A percentile compares a stretch with the other conserved stretches of the same genome.
phyloP scores from a whole-genome alignment of 306 rosid species.

The Clitoria ternatea region DNA sequence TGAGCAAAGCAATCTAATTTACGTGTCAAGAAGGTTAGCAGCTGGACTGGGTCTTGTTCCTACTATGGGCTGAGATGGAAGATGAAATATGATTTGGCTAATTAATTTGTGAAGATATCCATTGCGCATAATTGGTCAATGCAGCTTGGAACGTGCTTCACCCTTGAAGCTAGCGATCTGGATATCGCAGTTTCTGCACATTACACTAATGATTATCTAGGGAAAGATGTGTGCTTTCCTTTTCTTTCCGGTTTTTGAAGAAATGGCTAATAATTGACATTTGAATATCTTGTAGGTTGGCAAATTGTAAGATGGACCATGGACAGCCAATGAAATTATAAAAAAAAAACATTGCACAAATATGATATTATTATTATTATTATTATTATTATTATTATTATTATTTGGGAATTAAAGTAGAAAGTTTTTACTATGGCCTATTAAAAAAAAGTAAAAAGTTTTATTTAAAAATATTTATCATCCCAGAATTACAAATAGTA shows the following conservation, averaged over 20 bases:
- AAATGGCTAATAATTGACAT: conserved; percentile 3
- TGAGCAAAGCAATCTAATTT: not conserved
- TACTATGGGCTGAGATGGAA: conserved; percentile 18
- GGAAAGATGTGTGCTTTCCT: not conserved
- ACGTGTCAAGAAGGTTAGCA: conserved; percentile 15
- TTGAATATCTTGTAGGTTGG: not conserved
- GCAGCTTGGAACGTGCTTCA: not conserved
- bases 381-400: too few species aligned
- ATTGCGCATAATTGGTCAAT: not conserved
- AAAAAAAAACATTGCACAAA: too few species aligned
- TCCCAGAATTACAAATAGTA: too few species aligned
- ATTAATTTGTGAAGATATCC: not conserved
- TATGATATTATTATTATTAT: too few species aligned
- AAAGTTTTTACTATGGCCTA: too few species aligned
- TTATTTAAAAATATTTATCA: too few species aligned
- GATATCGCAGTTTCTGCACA: not conserved
- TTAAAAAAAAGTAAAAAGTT: too few species aligned
- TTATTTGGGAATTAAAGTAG: too few species aligned
- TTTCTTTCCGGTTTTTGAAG: not conserved
- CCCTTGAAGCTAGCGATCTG: conserved; percentile 16
- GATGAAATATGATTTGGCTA: not conserved
- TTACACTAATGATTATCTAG: not conserved
- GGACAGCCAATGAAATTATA: too few species aligned
- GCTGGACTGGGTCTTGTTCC: conserved; percentile 19
- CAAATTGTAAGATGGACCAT: not conserved